Base-by-base conservation (phyloP, 805 yeast genomes). In the Monosporozyma siamensis region DNA sequence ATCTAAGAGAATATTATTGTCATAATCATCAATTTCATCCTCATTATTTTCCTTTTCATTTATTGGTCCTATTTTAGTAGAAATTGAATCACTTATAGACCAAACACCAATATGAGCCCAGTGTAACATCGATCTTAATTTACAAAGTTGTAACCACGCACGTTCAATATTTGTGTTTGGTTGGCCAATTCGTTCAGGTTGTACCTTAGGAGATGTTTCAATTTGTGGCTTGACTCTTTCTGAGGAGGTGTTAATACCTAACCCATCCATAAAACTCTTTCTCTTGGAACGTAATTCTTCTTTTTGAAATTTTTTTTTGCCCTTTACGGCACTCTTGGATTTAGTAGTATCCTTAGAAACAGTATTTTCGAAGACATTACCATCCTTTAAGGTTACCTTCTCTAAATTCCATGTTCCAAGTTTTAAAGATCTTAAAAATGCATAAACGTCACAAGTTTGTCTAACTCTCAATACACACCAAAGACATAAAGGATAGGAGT, bases 51-150 rank as follows among this genome's bases (percentile, higher is more conserved):
- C 39, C 17, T 40, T 34, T 6, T 41, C 39, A n/a, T 39, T 35
- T 8, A 47, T 12, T 5, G 67, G 66, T 2, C 57, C 59, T 11
- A 63, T 45, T 23, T 53, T 55, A 6, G 53, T 37, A 3, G 45
- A 39, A 10, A 56, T 40, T 4, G 59, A 40, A 44, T 57, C 60
- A 25, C 67, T 71, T 3, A 63, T 58, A 44, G 80, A 84, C 89
- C 90, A 83, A 24, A 79, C 71, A 5, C 97, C 97, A 18, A 81
- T 61, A 48, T 86, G 78, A 7, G 94, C 70, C 90, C 95, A 90
- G 63, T 82, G 85, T 49, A 89, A 68, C 55, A 82, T 80, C 34
- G 76, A 74, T 42, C 95, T 74, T 17, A 86, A 68, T 52, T 78
- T 72, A 30, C 74, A 65, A 27, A 80, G 59, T 51, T 79, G 84